A percentile compares a stretch with the other conserved stretches of the same genome.
Conservation (phyloP, 805 yeast species). For the Suhomyces pyralidae region DNA sequence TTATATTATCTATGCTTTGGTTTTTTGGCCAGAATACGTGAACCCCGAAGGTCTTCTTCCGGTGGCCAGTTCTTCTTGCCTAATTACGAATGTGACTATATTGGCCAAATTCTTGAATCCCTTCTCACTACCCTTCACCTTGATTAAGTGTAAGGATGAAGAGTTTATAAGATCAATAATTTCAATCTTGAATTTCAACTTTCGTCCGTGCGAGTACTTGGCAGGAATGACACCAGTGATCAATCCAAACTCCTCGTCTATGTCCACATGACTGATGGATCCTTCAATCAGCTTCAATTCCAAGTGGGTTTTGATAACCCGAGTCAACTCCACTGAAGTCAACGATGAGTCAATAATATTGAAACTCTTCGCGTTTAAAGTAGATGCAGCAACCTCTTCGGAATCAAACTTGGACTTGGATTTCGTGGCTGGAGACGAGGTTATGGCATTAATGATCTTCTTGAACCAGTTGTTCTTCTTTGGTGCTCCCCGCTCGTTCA, state of each 20-base stretch:
- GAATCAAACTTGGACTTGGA: slow-evolving; percentile 7
- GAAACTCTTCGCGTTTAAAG: slow-evolving; percentile 19
- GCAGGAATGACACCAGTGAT: slow-evolving; percentile 49
- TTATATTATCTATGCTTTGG: background rate
- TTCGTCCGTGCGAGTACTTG: slow-evolving; percentile 43
- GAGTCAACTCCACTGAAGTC: slow-evolving; percentile 27
- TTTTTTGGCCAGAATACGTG: slow-evolving; percentile 10
- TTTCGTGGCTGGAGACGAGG: slow-evolving; percentile 6
- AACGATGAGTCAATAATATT: slow-evolving; percentile 33
- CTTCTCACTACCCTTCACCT: slow-evolving; percentile 45
- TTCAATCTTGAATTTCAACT: slow-evolving; percentile 45
- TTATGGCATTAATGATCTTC: slow-evolving; percentile 27
- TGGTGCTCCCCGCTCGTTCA: slow-evolving; percentile 9
- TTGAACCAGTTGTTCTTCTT: slow-evolving; percentile 37
- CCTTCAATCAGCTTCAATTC: slow-evolving; percentile 50
- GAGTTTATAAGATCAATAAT: slow-evolving; percentile 36
- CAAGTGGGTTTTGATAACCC: slow-evolving; percentile 39
- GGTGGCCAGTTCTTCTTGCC: slow-evolving; percentile 37
- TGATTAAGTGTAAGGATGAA: slow-evolving; percentile 40
- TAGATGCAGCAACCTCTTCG: slow-evolving; percentile 2
- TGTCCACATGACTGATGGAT: slow-evolving; percentile 39
- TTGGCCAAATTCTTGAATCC: slow-evolving; percentile 43
- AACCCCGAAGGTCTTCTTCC: slow-evolving; percentile 11
- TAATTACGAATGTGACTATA: slow-evolving; percentile 44
- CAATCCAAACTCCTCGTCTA: slow-evolving; percentile 42